phyloP scores from a whole-genome alignment of 345 rosid species.

The Cardamine chenopodiifolia region DNA sequence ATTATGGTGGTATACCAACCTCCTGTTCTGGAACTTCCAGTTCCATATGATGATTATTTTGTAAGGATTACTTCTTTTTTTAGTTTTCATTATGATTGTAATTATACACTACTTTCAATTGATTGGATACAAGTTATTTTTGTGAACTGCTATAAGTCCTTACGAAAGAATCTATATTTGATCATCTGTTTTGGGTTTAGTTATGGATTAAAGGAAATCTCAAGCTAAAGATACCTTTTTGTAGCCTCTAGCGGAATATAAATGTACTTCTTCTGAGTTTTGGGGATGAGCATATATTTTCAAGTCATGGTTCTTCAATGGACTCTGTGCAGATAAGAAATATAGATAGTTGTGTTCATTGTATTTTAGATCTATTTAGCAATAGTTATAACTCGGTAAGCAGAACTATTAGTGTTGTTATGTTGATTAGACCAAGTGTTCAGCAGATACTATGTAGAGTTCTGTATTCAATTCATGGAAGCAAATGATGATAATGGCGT shows the following conservation, averaged over 20 bases:
- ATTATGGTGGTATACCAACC: too few relatives aligned
- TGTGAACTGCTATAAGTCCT: not conserved
- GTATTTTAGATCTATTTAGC: too few relatives aligned
- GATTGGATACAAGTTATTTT: not conserved
- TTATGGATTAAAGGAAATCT: not conserved
- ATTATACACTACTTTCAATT: not conserved
- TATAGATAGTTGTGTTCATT: not conserved
- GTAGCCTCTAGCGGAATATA: not conserved
- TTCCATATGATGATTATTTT: constrained; percentile 8
- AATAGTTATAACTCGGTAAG: not conserved
- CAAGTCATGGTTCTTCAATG: not conserved
- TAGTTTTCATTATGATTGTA: not conserved
- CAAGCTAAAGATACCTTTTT: not conserved
- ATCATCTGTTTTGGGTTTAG: not conserved
- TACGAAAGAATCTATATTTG: not conserved
- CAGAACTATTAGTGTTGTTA: not conserved
- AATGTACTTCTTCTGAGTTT: constrained; percentile 7
- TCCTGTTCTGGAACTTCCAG: too few relatives aligned
- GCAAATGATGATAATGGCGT: not conserved
- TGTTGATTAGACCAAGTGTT: constrained; percentile 9
- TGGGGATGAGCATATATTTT: not conserved
- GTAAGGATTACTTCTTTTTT: not conserved
- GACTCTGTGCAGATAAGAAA: not conserved
- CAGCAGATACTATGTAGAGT: not conserved
- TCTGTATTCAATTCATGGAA: not conserved